Evolutionary conservation across 23 red algal species (phyloP).

Genomic region (Gracilaria vermiculophylla): DNA sequence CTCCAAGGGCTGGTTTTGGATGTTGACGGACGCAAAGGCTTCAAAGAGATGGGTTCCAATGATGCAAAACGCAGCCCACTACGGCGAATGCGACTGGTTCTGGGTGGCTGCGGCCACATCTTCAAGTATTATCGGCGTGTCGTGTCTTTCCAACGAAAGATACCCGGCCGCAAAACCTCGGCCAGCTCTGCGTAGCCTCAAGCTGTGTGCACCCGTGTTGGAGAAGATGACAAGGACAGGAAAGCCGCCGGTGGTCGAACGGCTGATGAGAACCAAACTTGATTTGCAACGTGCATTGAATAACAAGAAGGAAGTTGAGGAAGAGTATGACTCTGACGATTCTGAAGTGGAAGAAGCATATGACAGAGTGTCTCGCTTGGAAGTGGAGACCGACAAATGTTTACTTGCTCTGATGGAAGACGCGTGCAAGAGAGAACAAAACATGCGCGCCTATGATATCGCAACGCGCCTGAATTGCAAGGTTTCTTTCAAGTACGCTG

Average conservation of each 20-base stretch:
- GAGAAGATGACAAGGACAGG: constrained; percentile 24
- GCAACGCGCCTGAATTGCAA: constrained; percentile 58
- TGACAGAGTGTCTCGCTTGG: constrained; percentile 1
- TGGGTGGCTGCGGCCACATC: constrained; percentile 56
- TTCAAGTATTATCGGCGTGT: constrained; percentile 9
- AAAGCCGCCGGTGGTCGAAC: constrained; percentile 30
- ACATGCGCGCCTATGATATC: constrained; percentile 75
- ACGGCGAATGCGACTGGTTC: constrained; percentile 56
- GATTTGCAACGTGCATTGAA: constrained; percentile 25
- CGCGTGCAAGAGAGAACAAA: constrained; percentile 62
- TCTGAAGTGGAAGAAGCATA: constrained; percentile 35
- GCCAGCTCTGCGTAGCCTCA: constrained; percentile 36
- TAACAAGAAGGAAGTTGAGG: constrained; percentile 35
- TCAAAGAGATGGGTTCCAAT: constrained; percentile 51
- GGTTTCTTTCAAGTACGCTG: constrained; percentile 67
- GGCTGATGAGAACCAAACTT: constrained; percentile 35
- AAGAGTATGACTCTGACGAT: constrained; percentile 52
- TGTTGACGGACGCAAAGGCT: constrained; percentile 24
- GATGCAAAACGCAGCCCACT: constrained; percentile 45
- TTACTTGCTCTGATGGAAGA: constrained; percentile 81
- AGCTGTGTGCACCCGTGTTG: constrained; percentile 34
- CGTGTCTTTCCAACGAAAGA: constrained; percentile 47
- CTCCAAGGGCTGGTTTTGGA: constrained; percentile 50
- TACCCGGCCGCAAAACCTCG: constrained; percentile 35
- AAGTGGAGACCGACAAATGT: constrained; percentile 75